A percentile compares a stretch with the other conserved stretches of the same genome.
phyloP scores from a whole-genome alignment of 345 rosid genomes.

The Cardamine resedifolia region DNA sequence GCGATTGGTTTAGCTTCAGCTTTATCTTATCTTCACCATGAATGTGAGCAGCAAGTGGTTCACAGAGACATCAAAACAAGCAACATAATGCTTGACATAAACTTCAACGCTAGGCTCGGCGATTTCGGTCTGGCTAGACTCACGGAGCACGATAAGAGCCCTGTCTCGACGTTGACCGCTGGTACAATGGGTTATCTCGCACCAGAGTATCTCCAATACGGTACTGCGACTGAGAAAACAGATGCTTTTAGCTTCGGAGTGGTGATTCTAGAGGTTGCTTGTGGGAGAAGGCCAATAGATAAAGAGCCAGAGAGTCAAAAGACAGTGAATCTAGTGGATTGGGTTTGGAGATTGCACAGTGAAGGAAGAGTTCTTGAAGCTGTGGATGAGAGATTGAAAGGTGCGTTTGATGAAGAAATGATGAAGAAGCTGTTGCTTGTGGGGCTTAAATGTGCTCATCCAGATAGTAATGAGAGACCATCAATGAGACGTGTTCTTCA shows the following conservation, averaged over 20 bases:
- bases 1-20: slow-evolving; percentile 81
- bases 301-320: slow-evolving; percentile 56
- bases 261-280: slow-evolving; percentile 83
- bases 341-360: slow-evolving; percentile 80
- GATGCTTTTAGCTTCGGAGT: slow-evolving; percentile 91
- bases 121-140: slow-evolving; percentile 96
- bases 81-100: slow-evolving; percentile 82
- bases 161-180: slow-evolving; percentile 88
- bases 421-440: slow-evolving; percentile 83
- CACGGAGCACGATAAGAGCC: slow-evolving; percentile 91
- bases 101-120: slow-evolving; percentile 83
- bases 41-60: slow-evolving; percentile 93
- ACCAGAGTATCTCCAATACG: slow-evolving; percentile 93
- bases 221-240: slow-evolving; percentile 87
- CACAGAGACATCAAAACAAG: slow-evolving; percentile 92
- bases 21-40: slow-evolving; percentile 78
- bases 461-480: slow-evolving; percentile 73
- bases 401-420: slow-evolving; percentile 58
- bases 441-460: slow-evolving; percentile 84
- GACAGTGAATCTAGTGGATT: slow-evolving; percentile 87
- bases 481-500: slow-evolving; percentile 85
- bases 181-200: slow-evolving; percentile 99
- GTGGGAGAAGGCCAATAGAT: slow-evolving; percentile 93
- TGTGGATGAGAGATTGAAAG: slow-evolving; percentile 68
- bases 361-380: slow-evolving; percentile 76